Evolutionary conservation across 352 stramenopile species (phyloP).

Genomic region (Phytopythium cucurbitacearum): DNA sequence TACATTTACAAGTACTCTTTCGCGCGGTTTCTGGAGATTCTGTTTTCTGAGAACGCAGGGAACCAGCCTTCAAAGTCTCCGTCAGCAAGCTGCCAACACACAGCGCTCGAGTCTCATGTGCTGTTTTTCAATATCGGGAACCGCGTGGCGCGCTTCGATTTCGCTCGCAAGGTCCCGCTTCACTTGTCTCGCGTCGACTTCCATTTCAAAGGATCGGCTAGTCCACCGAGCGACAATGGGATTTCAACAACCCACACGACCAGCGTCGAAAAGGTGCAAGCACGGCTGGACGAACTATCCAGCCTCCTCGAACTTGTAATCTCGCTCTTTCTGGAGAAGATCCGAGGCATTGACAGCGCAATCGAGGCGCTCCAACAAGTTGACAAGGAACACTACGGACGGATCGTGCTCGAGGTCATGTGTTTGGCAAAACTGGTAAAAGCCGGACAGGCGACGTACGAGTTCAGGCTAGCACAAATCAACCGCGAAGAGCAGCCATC

Average conservation of each 20-base stretch:
- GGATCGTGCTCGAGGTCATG: constrained; percentile 69
- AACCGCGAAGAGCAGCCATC: constrained; percentile 12
- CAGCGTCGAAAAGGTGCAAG: neutral
- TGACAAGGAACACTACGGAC: constrained; percentile 41
- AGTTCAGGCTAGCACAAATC: constrained; percentile 37
- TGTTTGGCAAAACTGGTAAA: constrained; percentile 48
- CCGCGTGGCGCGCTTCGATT: constrained; percentile 72
- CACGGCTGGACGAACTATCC: constrained; percentile 17
- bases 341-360: constrained; percentile 50
- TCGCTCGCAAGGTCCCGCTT: constrained; percentile 36
- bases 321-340: constrained; percentile 53
- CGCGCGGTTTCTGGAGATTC: constrained; percentile 96
- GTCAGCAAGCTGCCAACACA: constrained; percentile 42
- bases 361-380: constrained; percentile 58
- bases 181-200: constrained; percentile 14
- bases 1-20: constrained; percentile 97
- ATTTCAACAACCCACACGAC: neutral
- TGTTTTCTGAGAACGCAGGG: constrained; percentile 87
- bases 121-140: constrained; percentile 79
- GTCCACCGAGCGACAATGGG: constrained; percentile 3
- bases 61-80: constrained; percentile 22
- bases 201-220: constrained; percentile 4
- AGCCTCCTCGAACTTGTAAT: constrained; percentile 39
- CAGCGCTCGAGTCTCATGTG: constrained; percentile 57
- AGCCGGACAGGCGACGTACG: constrained; percentile 27